Evolutionary conservation across 305 asterid genomes (phyloP).

Genomic region (Caryopteris hybrid): DNA sequence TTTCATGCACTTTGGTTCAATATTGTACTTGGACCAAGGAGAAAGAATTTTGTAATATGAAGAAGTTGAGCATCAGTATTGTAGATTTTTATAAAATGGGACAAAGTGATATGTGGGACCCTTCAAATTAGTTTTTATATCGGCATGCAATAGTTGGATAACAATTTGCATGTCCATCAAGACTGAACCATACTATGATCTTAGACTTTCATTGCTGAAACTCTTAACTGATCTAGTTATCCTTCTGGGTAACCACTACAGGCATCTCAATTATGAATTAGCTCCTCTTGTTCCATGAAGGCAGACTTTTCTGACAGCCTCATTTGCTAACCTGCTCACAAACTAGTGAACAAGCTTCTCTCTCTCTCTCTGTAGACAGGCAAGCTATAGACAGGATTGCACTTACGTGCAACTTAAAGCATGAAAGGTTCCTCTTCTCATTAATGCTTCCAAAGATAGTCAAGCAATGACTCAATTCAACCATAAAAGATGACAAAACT

Average conservation of each 20-base stretch:
- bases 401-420: not conserved
- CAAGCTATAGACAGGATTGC: not conserved
- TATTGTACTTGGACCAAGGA: not conserved
- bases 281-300: no score
- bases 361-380: not conserved
- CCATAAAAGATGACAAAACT: not conserved
- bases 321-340: no score
- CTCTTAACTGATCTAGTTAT: no score
- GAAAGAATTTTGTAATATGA: not conserved
- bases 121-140: no score
- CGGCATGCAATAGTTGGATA: not conserved
- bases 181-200: not conserved
- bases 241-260: no score
- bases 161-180: not conserved
- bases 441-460: not conserved
- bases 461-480: not conserved
- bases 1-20: not conserved
- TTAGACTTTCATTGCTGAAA: no score
- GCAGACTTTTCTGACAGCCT: no score
- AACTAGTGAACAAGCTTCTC: no score
- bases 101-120: not conserved
- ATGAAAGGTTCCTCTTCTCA: not conserved
- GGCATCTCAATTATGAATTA: no score
- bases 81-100: not conserved
- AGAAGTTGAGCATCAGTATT: not conserved